A percentile compares a stretch with the other conserved stretches of the same genome.
These are phyloP conservation scores for Shiraia bambusicola DNA, from an alignment of 2,329 filamentous ascomycete species.

Conservation along the genomic window DNA sequence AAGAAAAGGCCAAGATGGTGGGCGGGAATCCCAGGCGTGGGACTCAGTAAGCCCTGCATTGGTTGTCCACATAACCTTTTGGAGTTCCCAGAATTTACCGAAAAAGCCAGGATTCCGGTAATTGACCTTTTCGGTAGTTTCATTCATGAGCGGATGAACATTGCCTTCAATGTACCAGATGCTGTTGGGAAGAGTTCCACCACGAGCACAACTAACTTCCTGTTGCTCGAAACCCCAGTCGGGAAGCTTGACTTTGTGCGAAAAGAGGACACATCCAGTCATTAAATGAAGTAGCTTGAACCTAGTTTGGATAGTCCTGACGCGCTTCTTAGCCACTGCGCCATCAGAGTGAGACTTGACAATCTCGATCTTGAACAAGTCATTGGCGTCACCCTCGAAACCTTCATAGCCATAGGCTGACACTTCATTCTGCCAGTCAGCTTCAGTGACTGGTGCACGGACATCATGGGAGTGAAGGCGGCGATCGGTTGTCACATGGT, in stretches of 20 bases:
- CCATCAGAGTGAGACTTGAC: conserved; percentile 84
- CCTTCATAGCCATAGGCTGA: conserved; percentile 97
- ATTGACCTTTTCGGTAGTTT: conserved; percentile 86
- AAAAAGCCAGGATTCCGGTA: conserved; percentile 94
- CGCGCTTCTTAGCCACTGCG: conserved; percentile 73
- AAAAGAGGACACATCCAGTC: conserved; percentile 95
- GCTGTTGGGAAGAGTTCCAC: conserved; percentile 91
- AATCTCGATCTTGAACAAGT: conserved; percentile 93
- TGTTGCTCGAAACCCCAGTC: conserved; percentile 98
- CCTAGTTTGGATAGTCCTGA: conserved; percentile 94
- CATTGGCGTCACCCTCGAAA: conserved; percentile 95
- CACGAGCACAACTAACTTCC: conserved; percentile 94
- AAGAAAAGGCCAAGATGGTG: conserved; percentile 88
- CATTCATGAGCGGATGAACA: conserved; percentile 72
- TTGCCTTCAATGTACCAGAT: conserved; percentile 97
- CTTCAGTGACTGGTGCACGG: conserved; percentile 54
- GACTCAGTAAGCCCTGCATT: conserved; percentile 96
- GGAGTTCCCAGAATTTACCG: conserved; percentile 95
- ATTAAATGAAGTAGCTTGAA: conserved; percentile 94
- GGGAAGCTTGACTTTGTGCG: conserved; percentile 97
- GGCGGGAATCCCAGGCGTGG: conserved; percentile 96
- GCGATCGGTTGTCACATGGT: conserved; percentile 79
- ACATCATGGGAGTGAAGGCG: conserved; percentile 96
- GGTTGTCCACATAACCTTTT: conserved; percentile 98
- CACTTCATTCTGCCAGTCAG: conserved; percentile 87